Evolutionary conservation across 306 rosid species (phyloP).

Genomic region (Aeschynomene evenia): DNA sequence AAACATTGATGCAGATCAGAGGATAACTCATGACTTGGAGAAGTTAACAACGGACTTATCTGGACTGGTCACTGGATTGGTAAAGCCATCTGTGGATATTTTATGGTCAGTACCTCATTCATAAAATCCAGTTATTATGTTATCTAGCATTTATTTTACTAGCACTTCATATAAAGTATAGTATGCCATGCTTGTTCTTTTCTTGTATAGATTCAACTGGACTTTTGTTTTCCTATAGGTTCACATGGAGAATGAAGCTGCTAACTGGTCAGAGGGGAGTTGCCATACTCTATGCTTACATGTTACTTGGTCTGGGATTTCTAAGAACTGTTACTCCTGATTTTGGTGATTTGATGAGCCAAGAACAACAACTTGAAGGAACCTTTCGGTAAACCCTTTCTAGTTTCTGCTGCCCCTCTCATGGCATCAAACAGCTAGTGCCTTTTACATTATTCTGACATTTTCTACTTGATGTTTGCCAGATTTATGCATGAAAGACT

Average conservation of each 20-base stretch:
- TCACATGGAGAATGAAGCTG: conserved; percentile 99
- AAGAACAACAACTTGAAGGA: conserved; percentile 94
- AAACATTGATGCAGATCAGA: conserved; percentile 91
- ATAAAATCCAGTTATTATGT: conserved; percentile 8
- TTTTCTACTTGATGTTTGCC: conserved; percentile 33
- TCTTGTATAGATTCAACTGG: conserved; percentile 9
- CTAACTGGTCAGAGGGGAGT: conserved; percentile 96
- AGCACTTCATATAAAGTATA: conserved; percentile 14
- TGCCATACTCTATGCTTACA: conserved; percentile 84
- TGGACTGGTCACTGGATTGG: conserved; percentile 95
- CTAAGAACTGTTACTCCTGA: conserved; percentile 86
- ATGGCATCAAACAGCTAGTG: conserved; percentile 19
- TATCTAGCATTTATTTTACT: conserved; percentile 10
- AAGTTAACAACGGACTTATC: conserved; percentile 86
- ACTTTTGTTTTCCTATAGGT: conserved; percentile 53
- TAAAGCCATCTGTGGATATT: conserved; percentile 94
- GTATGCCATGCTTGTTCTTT: conserved; percentile 7
- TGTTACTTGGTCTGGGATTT: conserved; percentile 96
- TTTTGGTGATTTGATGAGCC: conserved; percentile 94
- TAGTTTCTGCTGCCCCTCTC: conserved; percentile 26
- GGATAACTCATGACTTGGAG: conserved; percentile 91
- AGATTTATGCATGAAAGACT: conserved; percentile 99
- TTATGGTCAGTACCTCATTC: conserved; percentile 66
- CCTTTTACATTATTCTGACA: conserved; percentile 27
- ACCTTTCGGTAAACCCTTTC: conserved; percentile 65